phyloP scores from a whole-genome alignment of 2,329 filamentous ascomycete genomes.

The Aspergillus sp. region DNA sequence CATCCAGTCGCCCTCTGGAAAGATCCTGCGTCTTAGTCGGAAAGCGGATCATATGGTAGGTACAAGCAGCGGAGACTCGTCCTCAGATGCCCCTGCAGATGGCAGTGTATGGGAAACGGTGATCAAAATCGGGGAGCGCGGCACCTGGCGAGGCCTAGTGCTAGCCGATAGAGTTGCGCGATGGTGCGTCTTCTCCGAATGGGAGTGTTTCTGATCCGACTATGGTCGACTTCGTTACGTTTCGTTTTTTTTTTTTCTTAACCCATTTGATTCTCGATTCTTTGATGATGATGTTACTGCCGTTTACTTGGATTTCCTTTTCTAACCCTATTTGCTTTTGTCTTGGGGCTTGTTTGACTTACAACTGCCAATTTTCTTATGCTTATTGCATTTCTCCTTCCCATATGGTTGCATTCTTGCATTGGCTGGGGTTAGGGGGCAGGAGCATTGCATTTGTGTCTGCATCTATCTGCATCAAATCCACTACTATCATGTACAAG shows the following conservation, averaged over 20 bases:
- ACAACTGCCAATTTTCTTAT: neutral
- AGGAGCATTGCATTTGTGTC: neutral
- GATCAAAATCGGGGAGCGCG: constrained; percentile 58
- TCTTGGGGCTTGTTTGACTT: no score
- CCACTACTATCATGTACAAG: neutral
- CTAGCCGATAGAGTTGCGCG: constrained; percentile 57
- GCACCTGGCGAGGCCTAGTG: constrained; percentile 55
- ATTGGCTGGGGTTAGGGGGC: neutral
- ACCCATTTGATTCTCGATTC: no score
- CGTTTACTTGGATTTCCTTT: no score
- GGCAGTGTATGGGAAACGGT: constrained; percentile 59
- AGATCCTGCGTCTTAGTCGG: constrained; percentile 65
- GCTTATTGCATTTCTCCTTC: neutral
- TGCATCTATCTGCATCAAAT: neutral
- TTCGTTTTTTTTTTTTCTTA: constrained; percentile 1
- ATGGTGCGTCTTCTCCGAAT: constrained; percentile 63
- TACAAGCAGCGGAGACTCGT: constrained; percentile 23
- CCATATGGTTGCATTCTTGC: neutral
- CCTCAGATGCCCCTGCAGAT: constrained; percentile 35
- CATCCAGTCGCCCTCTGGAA: constrained; percentile 87
- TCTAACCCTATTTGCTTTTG: no score
- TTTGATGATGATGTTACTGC: no score
- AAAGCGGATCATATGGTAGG: constrained; percentile 41
- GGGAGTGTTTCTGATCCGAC: constrained; percentile 43
- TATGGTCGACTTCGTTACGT: constrained; percentile 1